Evolutionary conservation across 164 flowering plant genomes (phyloP).

Genomic region (Houttuynia cordata): DNA sequence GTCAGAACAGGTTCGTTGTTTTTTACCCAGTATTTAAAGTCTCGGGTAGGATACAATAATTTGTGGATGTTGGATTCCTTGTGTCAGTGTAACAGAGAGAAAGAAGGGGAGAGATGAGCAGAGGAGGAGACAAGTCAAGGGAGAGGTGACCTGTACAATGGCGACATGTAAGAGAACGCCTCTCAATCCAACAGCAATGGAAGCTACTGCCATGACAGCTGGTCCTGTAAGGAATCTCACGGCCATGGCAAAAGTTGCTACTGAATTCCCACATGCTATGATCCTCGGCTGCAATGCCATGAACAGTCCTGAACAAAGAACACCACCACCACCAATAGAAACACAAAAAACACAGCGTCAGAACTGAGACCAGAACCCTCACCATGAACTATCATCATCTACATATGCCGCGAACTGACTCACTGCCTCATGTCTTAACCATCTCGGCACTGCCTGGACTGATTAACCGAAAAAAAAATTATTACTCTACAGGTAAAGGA

Average conservation of each 20-base stretch:
- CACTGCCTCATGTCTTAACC: too few relatives aligned
- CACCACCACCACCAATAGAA: conserved; percentile 4
- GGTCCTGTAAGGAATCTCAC: conserved; percentile 94
- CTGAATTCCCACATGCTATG: conserved; percentile 89
- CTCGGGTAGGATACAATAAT: not conserved
- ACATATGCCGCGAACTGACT: not conserved
- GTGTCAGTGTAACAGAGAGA: conserved; percentile 12
- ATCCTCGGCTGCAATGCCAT: conserved; percentile 98
- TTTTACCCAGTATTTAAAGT: too few relatives aligned
- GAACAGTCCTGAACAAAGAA: conserved; percentile 61
- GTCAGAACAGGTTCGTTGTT: too few relatives aligned
- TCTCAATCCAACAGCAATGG: conserved; percentile 70
- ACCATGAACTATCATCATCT: not conserved
- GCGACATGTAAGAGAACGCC: conserved; percentile 75
- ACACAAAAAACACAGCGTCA: not conserved
- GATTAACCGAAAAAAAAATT: too few relatives aligned
- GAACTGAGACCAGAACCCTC: not conserved
- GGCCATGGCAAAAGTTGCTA: conserved; percentile 76
- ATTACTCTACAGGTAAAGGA: too few relatives aligned
- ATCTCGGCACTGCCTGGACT: too few relatives aligned
- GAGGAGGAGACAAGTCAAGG: not conserved
- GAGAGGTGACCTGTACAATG: conserved; percentile 62
- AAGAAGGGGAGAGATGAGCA: conserved; percentile 3
- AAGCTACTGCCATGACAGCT: conserved; percentile 94
- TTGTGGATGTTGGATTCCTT: conserved; percentile 18